Evolutionary conservation across 2,329 filamentous ascomycete species (phyloP).

Genomic region (Trichothecium roseum): DNA sequence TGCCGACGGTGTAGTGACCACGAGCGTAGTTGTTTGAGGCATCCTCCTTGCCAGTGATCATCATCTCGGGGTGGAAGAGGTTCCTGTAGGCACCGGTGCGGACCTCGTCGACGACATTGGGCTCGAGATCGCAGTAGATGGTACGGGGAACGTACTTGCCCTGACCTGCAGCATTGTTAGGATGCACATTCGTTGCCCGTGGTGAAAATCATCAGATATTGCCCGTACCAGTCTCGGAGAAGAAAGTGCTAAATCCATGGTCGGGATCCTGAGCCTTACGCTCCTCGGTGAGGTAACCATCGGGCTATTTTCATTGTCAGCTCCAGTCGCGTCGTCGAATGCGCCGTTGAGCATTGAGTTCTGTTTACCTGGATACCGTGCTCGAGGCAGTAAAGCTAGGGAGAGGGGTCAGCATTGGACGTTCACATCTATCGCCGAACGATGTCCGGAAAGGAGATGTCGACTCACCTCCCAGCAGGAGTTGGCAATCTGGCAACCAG

Average conservation of each 20-base stretch:
- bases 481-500: conserved; percentile 99
- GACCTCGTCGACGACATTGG: conserved; percentile 98
- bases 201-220: neutral
- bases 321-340: neutral
- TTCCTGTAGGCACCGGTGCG: conserved; percentile 92
- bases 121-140: conserved; percentile 99
- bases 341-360: neutral
- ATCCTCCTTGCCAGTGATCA: conserved; percentile 99
- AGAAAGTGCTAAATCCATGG: conserved; percentile 99
- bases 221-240: conserved; percentile 88
- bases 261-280: conserved; percentile 88
- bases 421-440: no score
- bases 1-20: conserved; percentile 98
- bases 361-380: conserved; percentile 89
- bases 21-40: conserved; percentile 99
- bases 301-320: conserved; percentile 50
- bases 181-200: neutral
- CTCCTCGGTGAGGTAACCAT: conserved; percentile 97
- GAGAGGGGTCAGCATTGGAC: conserved; percentile 16
- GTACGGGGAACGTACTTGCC: conserved; percentile 98
- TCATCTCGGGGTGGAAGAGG: conserved; percentile 97
- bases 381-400: conserved; percentile 97
- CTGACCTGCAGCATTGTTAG: conserved; percentile 52
- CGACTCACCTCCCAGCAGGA: conserved; percentile 97
- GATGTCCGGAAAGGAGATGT: neutral